Evolutionary conservation across 2,329 filamentous ascomycete genomes (phyloP).

Genomic region (Trichothecium roseum): DNA sequence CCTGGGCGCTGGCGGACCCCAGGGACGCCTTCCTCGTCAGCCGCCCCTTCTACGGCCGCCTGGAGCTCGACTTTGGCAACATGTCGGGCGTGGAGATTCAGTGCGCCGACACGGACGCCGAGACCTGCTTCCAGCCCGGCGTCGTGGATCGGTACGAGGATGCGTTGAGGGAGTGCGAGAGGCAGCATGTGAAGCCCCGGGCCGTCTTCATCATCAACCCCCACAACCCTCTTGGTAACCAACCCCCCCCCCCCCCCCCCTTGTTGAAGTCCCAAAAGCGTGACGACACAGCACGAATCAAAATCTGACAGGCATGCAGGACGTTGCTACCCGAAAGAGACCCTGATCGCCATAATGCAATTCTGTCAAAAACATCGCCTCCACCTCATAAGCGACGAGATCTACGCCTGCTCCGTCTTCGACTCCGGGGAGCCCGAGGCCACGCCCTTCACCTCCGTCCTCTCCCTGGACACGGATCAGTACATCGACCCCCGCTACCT

Average conservation of each 20-base stretch:
- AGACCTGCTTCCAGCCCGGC: constrained; percentile 30
- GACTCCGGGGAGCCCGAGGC: constrained; percentile 18
- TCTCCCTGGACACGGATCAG: constrained; percentile 30
- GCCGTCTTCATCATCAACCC: constrained; percentile 42
- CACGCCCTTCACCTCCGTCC: constrained; percentile 33
- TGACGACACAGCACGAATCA: background rate
- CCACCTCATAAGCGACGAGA: constrained; percentile 47
- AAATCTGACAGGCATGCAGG: constrained; percentile 15
- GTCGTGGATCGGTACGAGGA: constrained; percentile 35
- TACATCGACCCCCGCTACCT: constrained; percentile 36
- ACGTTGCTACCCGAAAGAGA: constrained; percentile 31
- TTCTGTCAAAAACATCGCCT: constrained; percentile 39
- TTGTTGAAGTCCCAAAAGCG: background rate
- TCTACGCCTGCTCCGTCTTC: constrained; percentile 44
- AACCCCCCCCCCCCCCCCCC: background rate
- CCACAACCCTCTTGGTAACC: constrained; percentile 38
- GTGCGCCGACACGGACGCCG: constrained; percentile 31
- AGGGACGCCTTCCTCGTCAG: constrained; percentile 28
- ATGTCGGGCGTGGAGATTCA: constrained; percentile 30
- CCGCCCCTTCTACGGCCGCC: constrained; percentile 35
- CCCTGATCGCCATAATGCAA: constrained; percentile 30
- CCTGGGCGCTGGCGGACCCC: constrained; percentile 25
- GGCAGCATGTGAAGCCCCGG: constrained; percentile 25
- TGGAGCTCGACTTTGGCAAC: constrained; percentile 35
- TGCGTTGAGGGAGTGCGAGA: constrained; percentile 22